These are phyloP conservation scores for Calonectria multiphialidica DNA, from an alignment of 2,329 filamentous ascomycete species.

Conservation along the genomic window DNA sequence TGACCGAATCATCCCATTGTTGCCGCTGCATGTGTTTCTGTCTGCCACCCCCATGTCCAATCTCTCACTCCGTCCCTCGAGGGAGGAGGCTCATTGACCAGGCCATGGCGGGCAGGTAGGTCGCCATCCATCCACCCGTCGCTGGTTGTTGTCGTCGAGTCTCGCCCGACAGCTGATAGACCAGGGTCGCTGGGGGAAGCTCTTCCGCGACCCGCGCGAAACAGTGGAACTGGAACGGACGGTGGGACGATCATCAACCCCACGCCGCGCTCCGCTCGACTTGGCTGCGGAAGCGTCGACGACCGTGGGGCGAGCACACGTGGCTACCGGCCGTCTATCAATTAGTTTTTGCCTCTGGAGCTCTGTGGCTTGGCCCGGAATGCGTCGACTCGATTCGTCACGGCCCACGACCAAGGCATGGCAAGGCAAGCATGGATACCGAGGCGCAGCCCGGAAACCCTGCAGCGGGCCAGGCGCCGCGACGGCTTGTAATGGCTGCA, in stretches of 20 bases:
- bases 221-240: constrained; percentile 38
- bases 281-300: constrained; percentile 13
- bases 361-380: background rate
- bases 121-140: constrained; percentile 3
- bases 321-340: constrained; percentile 18
- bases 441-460: background rate
- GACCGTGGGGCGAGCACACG: constrained; percentile 27
- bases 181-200: constrained; percentile 15
- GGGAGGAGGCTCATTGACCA: constrained; percentile 1
- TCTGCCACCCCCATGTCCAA: constrained; percentile 29
- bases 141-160: background rate
- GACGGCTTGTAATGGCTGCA: background rate
- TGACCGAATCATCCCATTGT: constrained; percentile 37
- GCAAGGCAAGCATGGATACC: background rate
- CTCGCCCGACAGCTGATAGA: background rate
- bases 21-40: constrained; percentile 20
- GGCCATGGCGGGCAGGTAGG: background rate
- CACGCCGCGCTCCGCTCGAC: constrained; percentile 20
- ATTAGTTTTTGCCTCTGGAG: background rate
- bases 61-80: constrained; percentile 24
- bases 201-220: constrained; percentile 21
- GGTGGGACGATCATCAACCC: constrained; percentile 25
- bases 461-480: constrained; percentile 2
- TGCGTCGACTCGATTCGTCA: background rate
- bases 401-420: background rate